Evolutionary conservation across 352 stramenopile genomes (phyloP), one percentile per base, ranked within the genome.

Genomic region (Phytopythium oedochilum): DNA sequence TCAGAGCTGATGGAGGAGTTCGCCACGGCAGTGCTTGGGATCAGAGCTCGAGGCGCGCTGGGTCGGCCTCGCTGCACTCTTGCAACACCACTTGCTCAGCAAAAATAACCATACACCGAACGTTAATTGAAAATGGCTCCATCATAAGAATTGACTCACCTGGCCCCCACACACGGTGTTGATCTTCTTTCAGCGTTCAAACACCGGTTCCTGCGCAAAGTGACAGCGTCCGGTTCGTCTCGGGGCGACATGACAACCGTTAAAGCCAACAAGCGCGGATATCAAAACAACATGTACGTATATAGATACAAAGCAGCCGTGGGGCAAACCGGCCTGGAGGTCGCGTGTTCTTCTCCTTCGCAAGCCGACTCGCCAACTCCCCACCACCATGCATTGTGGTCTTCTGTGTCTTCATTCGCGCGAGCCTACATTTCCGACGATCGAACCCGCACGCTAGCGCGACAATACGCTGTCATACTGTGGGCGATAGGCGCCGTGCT

Each of bases 401-500:
- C n/a, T n/a, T n/a, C n/a, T n/a, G n/a, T n/a, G n/a, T n/a, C n/a
- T n/a, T n/a, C n/a, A n/a, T n/a, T n/a, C n/a, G n/a, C n/a, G n/a
- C n/a, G n/a, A n/a, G n/a, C 32, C 10, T 46, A 9, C 40, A 5
- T n/a, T 12, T 15, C 29, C 29, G 5, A 11, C 40, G 22, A 46
- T 28, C 9, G 20, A 29, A 46, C 4, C 23, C 25, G 22, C 34
- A 0, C 11, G 42, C 35, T 84, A 85, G 40, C 67, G 74, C 22
- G 73, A 77, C 46, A 87, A 90, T 4, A 88, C 69, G 50, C 63
- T 88, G 58, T 90, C 80, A 52, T 87, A 82, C 34, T 84, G 77
- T 44, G 75, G 77, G 23, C 73, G 71, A 39, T 77, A 89, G 0
- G 66, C 36, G 39, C 42, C 64, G 46, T 26, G 57, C 47, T 26